Conservation (phyloP, 2,329 filamentous ascomycete genomes). For the Fusarium redolens region DNA sequence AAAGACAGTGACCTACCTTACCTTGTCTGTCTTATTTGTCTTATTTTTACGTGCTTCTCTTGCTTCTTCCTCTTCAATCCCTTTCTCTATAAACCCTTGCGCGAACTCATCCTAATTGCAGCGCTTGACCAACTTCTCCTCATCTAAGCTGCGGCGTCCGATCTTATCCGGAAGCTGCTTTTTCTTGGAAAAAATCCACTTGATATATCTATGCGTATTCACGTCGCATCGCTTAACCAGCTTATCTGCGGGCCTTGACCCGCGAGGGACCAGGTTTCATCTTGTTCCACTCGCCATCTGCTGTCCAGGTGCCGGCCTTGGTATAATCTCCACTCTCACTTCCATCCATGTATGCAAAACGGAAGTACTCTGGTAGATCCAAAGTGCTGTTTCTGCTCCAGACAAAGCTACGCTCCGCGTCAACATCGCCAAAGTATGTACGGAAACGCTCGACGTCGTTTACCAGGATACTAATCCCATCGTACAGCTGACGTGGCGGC, state of each 20-base stretch:
- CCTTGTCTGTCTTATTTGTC: neutral
- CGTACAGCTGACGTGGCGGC: conserved; percentile 64
- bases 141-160: neutral
- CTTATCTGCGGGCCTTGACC: conserved; percentile 48
- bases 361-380: conserved; percentile 75
- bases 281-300: conserved; percentile 71
- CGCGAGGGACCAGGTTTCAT: conserved; percentile 73
- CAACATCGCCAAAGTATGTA: conserved; percentile 72
- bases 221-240: conserved; percentile 31
- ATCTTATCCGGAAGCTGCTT: neutral
- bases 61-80: too few species aligned
- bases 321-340: conserved; percentile 76
- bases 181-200: neutral
- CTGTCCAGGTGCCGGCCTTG: conserved; percentile 77
- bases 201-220: neutral
- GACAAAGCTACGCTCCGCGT: conserved; percentile 60
- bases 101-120: neutral
- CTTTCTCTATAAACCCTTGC: too few species aligned
- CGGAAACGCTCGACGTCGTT: conserved; percentile 87
- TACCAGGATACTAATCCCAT: conserved; percentile 83
- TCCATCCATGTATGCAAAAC: conserved; percentile 79
- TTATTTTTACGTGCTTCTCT: neutral
- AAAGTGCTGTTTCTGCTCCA: conserved; percentile 65
- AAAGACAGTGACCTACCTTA: neutral
- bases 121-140: neutral